Evolutionary conservation across 2,329 filamentous ascomycete species (phyloP).

Genomic region (Teratosphaeria viscida): DNA sequence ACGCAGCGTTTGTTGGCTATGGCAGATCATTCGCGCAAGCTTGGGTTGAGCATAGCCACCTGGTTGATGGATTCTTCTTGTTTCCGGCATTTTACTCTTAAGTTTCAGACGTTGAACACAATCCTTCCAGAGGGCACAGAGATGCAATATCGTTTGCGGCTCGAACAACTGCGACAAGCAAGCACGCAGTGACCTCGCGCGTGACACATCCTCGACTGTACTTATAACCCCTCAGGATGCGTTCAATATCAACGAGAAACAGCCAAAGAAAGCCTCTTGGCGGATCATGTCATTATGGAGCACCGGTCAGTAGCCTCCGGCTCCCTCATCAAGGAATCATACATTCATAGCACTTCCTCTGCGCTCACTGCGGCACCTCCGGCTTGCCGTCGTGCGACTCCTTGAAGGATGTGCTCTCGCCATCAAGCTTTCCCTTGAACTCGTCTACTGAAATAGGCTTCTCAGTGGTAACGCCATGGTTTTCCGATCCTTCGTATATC

Average conservation of each 20-base stretch:
- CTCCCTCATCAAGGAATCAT: neutral
- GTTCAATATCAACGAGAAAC: neutral
- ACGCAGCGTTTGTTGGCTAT: too few species aligned
- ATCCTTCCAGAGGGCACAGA: too few species aligned
- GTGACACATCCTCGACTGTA: neutral
- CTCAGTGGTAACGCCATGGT: conserved; percentile 14
- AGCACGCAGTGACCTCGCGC: too few species aligned
- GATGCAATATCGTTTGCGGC: too few species aligned
- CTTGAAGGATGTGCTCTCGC: conserved; percentile 2
- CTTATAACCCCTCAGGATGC: too few species aligned
- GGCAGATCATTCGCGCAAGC: too few species aligned
- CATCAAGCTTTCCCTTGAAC: conserved; percentile 10
- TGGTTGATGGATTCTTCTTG: too few species aligned
- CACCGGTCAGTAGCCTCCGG: neutral
- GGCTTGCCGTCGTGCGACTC: neutral
- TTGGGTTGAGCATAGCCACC: too few species aligned
- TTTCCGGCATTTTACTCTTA: too few species aligned
- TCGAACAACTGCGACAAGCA: too few species aligned
- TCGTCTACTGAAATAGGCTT: conserved; percentile 16
- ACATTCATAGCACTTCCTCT: neutral
- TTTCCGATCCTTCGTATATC: conserved; percentile 13
- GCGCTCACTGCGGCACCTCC: neutral
- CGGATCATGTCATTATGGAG: neutral
- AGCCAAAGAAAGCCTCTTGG: neutral
- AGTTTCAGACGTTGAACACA: too few species aligned